A percentile compares a stretch with the other conserved stretches of the same genome.
phyloP scores from a whole-genome alignment of 768 basidiomycete species.

The Leccinum olivaceopallidum region DNA sequence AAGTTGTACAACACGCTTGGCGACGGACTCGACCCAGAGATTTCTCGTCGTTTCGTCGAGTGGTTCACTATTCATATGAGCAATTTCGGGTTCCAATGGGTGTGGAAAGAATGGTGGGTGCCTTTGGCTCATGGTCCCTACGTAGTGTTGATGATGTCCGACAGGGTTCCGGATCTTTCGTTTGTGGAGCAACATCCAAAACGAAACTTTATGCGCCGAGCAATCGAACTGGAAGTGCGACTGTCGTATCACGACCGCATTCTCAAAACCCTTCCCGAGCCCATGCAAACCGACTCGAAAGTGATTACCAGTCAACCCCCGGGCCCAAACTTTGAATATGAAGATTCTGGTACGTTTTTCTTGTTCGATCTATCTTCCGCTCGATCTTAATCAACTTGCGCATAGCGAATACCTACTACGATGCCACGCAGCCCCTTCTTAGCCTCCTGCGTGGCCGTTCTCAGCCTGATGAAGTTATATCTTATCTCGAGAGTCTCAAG shows the following conservation, averaged over 20 bases:
- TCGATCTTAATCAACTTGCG: not conserved
- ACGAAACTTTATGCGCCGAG: constrained; percentile 82
- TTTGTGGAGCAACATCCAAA: constrained; percentile 80
- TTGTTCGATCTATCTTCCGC: not conserved
- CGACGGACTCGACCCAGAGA: constrained; percentile 85
- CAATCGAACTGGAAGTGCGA: constrained; percentile 87
- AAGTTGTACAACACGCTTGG: constrained; percentile 79
- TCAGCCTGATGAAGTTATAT: constrained; percentile 77
- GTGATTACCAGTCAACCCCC: constrained; percentile 73
- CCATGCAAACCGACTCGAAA: constrained; percentile 67
- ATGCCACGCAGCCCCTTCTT: constrained; percentile 76
- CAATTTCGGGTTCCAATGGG: constrained; percentile 98
- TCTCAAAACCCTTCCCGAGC: constrained; percentile 80
- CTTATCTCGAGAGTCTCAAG: constrained; percentile 70
- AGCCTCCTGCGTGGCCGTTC: constrained; percentile 80
- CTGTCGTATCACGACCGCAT: constrained; percentile 94
- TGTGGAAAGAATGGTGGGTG: constrained; percentile 96
- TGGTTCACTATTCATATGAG: constrained; percentile 98
- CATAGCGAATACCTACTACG: constrained; percentile 73
- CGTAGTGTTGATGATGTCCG: not conserved
- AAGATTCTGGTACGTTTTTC: constrained; percentile 62
- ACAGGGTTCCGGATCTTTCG: constrained; percentile 83
- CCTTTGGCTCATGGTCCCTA: not conserved
- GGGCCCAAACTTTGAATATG: constrained; percentile 80
- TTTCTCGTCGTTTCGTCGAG: constrained; percentile 79